Evolutionary conservation across 2,329 filamentous ascomycete species (phyloP).

Genomic region (Dendryphion nanum): DNA sequence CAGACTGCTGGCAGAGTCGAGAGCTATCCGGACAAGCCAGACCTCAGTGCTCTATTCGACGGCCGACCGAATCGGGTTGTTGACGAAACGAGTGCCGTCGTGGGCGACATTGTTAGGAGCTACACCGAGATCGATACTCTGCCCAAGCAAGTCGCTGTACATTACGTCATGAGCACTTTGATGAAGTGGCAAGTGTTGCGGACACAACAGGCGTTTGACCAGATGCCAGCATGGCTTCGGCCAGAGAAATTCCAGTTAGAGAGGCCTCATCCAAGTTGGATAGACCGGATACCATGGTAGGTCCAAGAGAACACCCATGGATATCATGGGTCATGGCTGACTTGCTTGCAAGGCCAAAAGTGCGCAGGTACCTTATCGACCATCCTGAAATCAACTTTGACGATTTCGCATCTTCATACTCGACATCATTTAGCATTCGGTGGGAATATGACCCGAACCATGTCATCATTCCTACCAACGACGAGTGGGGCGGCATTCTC

Average conservation of each 20-base stretch:
- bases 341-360: slow-evolving; percentile 13
- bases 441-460: slow-evolving; percentile 21
- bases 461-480: slow-evolving; percentile 15
- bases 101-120: slow-evolving; percentile 14
- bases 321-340: background rate
- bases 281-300: slow-evolving; percentile 21
- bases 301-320: background rate
- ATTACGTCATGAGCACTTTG: slow-evolving; percentile 23
- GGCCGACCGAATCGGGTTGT: slow-evolving; percentile 15
- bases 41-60: slow-evolving; percentile 15
- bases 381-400: slow-evolving; percentile 21
- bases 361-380: slow-evolving; percentile 18
- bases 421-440: slow-evolving; percentile 14
- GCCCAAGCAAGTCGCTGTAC: slow-evolving; percentile 21
- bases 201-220: slow-evolving; percentile 15
- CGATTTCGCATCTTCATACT: slow-evolving; percentile 20
- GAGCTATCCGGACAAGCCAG: slow-evolving; percentile 16
- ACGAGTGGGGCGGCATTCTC: slow-evolving; percentile 10
- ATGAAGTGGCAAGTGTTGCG: slow-evolving; percentile 23
- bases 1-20: slow-evolving; percentile 10
- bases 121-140: slow-evolving; percentile 21
- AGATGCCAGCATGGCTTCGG: slow-evolving; percentile 23
- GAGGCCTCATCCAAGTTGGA: slow-evolving; percentile 18
- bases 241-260: slow-evolving; percentile 17
- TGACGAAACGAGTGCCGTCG: slow-evolving; percentile 13